phyloP scores from a whole-genome alignment of 352 stramenopile genomes.

The Aphanomyces astaci region DNA sequence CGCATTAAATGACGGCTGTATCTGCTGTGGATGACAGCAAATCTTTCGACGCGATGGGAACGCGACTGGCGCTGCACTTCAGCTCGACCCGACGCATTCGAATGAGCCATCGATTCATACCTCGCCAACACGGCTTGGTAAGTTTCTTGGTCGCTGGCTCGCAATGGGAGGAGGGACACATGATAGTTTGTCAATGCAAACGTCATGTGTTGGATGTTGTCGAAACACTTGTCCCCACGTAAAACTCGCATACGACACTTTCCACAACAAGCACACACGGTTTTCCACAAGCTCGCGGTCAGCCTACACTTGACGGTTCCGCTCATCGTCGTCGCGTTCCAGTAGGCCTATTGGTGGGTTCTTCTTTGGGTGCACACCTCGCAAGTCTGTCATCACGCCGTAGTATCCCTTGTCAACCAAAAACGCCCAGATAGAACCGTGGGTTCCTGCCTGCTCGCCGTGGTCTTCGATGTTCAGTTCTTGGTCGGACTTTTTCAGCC shows the following conservation, averaged over 20 bases:
- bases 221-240: background rate
- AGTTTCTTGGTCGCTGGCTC: too few species aligned
- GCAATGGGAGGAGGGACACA: background rate
- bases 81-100: too few species aligned
- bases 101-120: too few species aligned
- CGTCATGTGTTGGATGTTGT: background rate
- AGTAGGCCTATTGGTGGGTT: background rate
- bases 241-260: background rate
- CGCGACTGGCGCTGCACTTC: too few species aligned
- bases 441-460: background rate
- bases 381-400: background rate
- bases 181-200: background rate
- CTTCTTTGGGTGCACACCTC: background rate
- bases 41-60: too few species aligned
- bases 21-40: too few species aligned
- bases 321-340: background rate
- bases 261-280: background rate
- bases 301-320: background rate
- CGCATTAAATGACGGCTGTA: too few species aligned
- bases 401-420: conserved; percentile 5
- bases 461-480: background rate
- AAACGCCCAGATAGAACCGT: background rate
- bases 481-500: background rate
- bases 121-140: too few species aligned
- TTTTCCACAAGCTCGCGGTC: conserved; percentile 4